Percentiles rank a stretch among this genome's conserved stretches.
These are phyloP conservation scores for Suillus weaverae DNA, from an alignment of 768 basidiomycete species.

Conservation along the genomic window DNA sequence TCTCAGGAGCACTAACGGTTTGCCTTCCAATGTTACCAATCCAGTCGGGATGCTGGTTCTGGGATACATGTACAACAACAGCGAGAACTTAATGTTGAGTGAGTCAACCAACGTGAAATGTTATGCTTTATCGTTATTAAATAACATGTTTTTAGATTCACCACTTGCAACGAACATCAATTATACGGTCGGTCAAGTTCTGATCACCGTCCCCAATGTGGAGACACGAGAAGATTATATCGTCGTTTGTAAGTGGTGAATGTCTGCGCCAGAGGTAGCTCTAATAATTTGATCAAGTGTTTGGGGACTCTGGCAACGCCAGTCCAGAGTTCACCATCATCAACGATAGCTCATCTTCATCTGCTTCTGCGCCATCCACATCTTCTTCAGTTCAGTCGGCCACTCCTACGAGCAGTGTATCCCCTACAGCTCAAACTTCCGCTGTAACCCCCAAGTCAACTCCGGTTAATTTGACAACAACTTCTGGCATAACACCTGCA, in stretches of 20 bases:
- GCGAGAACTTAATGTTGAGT: slow-evolving; percentile 34
- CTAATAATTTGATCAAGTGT: slow-evolving; percentile 22
- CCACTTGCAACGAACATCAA: slow-evolving; percentile 36
- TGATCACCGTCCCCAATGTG: slow-evolving; percentile 38
- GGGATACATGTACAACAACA: slow-evolving; percentile 24
- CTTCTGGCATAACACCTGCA: not conserved
- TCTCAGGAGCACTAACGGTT: slow-evolving; percentile 17
- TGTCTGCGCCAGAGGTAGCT: slow-evolving; percentile 1
- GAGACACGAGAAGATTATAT: slow-evolving; percentile 33
- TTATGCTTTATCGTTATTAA: slow-evolving; percentile 15
- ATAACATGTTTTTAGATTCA: slow-evolving; percentile 20
- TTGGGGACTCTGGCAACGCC: slow-evolving; percentile 43
- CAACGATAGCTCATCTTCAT: slow-evolving; percentile 55
- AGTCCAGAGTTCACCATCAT: slow-evolving; percentile 43
- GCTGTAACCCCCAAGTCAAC: not conserved
- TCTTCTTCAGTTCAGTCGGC: slow-evolving; percentile 1
- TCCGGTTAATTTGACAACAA: not conserved
- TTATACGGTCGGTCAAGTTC: slow-evolving; percentile 32
- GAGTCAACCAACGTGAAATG: slow-evolving; percentile 7
- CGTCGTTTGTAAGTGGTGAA: slow-evolving; percentile 34
- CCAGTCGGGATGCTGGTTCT: slow-evolving; percentile 32
- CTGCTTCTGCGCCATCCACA: slow-evolving; percentile 23
- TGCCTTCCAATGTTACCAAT: slow-evolving; percentile 32
- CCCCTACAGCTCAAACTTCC: not conserved
- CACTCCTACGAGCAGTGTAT: slow-evolving; percentile 6